These are phyloP conservation scores for Leishmania braziliensis DNA, from an alignment of 208 protist genomes.

Conservation along the genomic window DNA sequence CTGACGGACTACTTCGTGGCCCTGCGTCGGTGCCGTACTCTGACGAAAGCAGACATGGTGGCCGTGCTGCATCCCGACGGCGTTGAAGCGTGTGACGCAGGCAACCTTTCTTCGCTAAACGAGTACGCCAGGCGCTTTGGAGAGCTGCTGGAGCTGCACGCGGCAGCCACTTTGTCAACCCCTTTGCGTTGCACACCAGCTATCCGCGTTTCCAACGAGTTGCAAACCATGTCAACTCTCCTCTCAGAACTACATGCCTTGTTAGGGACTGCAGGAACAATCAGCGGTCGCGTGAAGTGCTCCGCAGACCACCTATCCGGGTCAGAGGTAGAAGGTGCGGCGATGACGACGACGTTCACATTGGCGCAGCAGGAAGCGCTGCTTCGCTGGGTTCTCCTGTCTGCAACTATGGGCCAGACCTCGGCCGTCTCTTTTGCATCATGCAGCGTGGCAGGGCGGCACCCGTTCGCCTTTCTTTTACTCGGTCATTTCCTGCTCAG, in stretches of 20 bases:
- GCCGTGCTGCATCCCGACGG: neutral
- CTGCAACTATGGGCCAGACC: conserved; percentile 1
- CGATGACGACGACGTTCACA: neutral
- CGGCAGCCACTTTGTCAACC: neutral
- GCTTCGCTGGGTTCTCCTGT: conserved; percentile 23
- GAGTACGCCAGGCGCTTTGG: neutral
- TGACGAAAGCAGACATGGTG: conserved; percentile 6
- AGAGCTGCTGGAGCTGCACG: neutral
- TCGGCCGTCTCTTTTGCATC: neutral
- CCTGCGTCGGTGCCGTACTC: conserved; percentile 21
- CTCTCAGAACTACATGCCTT: conserved; percentile 9
- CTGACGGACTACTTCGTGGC: conserved; percentile 24
- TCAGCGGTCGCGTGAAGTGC: neutral
- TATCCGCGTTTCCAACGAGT: neutral
- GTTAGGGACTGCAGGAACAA: neutral
- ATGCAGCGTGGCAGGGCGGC: neutral
- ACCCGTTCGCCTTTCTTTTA: conserved; percentile 32
- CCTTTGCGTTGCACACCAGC: neutral
- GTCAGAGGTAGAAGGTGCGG: neutral
- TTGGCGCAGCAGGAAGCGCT: conserved; percentile 24
- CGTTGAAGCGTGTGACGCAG: neutral
- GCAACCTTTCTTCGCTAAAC: neutral
- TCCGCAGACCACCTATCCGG: neutral
- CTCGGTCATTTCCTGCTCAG: conserved; percentile 13
- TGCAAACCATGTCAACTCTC: neutral